These are phyloP conservation scores for Saccharomyces cerevisiae DNA, from an alignment of 805 yeast genomes.

Conservation along the genomic window DNA sequence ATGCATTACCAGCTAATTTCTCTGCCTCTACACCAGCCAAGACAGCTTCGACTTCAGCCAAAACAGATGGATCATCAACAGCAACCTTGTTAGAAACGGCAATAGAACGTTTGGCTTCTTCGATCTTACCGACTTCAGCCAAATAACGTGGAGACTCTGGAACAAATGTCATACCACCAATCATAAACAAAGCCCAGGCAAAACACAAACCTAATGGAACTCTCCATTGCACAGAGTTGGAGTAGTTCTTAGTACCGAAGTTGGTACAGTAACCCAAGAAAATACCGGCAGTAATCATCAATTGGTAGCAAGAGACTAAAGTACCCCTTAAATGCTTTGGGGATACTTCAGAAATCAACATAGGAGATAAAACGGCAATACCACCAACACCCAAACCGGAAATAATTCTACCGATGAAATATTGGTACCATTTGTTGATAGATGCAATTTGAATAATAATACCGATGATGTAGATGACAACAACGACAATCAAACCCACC, in stretches of 20 bases:
- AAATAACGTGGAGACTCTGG: conserved; percentile 70
- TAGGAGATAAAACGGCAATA: conserved; percentile 65
- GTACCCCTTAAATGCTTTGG: conserved; percentile 67
- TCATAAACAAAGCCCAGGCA: conserved; percentile 36
- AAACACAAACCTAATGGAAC: conserved; percentile 54
- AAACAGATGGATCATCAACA: conserved; percentile 39
- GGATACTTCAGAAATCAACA: conserved; percentile 61
- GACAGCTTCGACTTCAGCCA: conserved; percentile 42
- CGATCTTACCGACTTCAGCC: conserved; percentile 42
- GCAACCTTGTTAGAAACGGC: conserved; percentile 44
- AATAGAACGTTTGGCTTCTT: conserved; percentile 47
- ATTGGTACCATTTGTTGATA: conserved; percentile 47
- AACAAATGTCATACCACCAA: conserved; percentile 39
- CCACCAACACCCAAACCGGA: conserved; percentile 75
- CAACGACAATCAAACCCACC: conserved; percentile 48
- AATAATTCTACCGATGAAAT: conserved; percentile 56
- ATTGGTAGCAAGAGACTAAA: conserved; percentile 60
- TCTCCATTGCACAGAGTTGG: conserved; percentile 72
- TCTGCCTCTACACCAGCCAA: conserved; percentile 51
- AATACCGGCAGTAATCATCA: conserved; percentile 63
- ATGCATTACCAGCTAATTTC: conserved; percentile 48
- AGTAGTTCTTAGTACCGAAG: conserved; percentile 51
- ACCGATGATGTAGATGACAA: conserved; percentile 53
- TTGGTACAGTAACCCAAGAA: conserved; percentile 68
- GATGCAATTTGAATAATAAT: conserved; percentile 52